Percentiles rank a stretch among this genome's conserved stretches.
phyloP scores from a whole-genome alignment of 192 early-diverging fungal species.

The Dimargaris xerosporica region DNA sequence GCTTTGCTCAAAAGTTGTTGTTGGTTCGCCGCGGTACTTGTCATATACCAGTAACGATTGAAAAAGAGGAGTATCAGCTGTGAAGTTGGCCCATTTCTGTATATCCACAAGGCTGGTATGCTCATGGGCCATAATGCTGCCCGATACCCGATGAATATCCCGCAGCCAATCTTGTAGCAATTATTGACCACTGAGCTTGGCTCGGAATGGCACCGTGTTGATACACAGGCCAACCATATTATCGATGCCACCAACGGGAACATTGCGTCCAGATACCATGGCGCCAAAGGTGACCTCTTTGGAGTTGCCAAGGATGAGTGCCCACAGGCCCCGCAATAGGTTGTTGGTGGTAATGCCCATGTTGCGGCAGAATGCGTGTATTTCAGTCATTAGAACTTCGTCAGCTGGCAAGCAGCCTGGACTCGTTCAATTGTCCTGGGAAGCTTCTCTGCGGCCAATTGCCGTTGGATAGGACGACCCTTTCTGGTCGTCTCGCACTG shows the following conservation, averaged over 20 bases:
- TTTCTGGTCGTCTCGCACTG: too few species aligned
- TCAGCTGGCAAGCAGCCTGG: too few species aligned
- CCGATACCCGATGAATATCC: not conserved
- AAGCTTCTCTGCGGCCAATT: too few species aligned
- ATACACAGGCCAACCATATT: constrained; percentile 4
- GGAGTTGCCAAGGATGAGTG: not conserved
- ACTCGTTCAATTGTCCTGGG: too few species aligned
- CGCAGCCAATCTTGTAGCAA: not conserved
- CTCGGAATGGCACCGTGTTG: constrained; percentile 2
- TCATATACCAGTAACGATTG: not conserved
- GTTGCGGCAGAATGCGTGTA: not conserved
- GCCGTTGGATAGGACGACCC: too few species aligned
- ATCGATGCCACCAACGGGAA: not conserved
- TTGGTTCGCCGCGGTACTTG: not conserved
- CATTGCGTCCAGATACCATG: constrained; percentile 3
- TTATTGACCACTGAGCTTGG: not conserved
- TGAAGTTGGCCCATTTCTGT: not conserved
- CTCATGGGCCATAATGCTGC: not conserved
- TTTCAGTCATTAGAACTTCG: too few species aligned
- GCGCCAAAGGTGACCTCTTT: constrained; percentile 6
- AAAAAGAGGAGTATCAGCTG: not conserved
- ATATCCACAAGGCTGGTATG: not conserved
- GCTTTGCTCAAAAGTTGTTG: too few species aligned
- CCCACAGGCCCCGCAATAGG: constrained; percentile 8
- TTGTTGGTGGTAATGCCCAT: not conserved